These are phyloP conservation scores for Populus nigra DNA, from an alignment of 345 rosid genomes.

Conservation along the genomic window DNA sequence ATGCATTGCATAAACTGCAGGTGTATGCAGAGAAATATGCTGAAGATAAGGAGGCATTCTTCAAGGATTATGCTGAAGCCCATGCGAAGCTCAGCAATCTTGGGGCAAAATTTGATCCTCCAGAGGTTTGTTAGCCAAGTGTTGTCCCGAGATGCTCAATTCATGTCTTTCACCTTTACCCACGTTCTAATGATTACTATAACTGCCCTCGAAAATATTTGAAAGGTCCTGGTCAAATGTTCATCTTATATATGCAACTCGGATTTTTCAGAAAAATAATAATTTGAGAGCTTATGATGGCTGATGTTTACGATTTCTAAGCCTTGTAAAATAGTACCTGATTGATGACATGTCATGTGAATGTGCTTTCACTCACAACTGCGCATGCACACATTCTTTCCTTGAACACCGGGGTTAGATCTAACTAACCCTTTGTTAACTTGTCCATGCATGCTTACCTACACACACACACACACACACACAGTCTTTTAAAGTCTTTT, in stretches of 20 bases:
- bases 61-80: slow-evolving; percentile 93
- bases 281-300: neutral
- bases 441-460: neutral
- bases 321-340: neutral
- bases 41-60: slow-evolving; percentile 76
- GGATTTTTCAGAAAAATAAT: neutral
- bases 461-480: neutral
- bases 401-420: neutral
- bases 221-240: neutral
- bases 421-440: neutral
- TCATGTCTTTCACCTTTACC: neutral
- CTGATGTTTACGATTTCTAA: neutral
- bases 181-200: neutral
- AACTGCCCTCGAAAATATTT: neutral
- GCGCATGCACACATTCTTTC: neutral
- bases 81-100: slow-evolving; percentile 93
- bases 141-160: neutral
- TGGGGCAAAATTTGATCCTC: slow-evolving; percentile 92
- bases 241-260: neutral
- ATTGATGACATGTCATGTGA: neutral
- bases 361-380: neutral
- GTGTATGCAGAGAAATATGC: slow-evolving; percentile 89
- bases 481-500: neutral
- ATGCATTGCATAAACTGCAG: slow-evolving; percentile 35
- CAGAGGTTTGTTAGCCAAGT: slow-evolving; percentile 58